These are phyloP conservation scores for Herpetomonas muscarum DNA, from an alignment of 208 protist genomes.

Conservation along the genomic window DNA sequence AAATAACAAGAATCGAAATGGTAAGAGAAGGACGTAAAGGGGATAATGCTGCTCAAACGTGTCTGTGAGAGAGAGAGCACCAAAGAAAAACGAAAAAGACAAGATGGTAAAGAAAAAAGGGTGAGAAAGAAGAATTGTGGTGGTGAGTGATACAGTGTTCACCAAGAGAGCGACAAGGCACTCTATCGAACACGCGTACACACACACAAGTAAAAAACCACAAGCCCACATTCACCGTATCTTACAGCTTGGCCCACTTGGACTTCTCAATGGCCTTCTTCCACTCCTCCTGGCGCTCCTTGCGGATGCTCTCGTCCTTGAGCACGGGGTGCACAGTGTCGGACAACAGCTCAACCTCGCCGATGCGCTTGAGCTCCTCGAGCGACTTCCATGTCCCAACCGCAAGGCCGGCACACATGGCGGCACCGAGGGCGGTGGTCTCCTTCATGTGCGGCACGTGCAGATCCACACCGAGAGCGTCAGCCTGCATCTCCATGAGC, in stretches of 20 bases:
- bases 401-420: conserved; percentile 68
- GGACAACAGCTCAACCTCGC: conserved; percentile 20
- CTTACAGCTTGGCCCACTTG: conserved; percentile 71
- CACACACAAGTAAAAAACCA: neutral
- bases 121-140: neutral
- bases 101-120: neutral
- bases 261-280: conserved; percentile 38
- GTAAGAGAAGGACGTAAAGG: too few relatives aligned
- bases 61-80: neutral
- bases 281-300: conserved; percentile 42
- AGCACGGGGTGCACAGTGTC: conserved; percentile 27
- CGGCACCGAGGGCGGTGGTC: conserved; percentile 75
- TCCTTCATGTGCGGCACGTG: conserved; percentile 62
- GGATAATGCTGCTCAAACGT: too few relatives aligned
- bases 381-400: conserved; percentile 58
- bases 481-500: conserved; percentile 95
- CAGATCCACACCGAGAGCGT: conserved; percentile 76
- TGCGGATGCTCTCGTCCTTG: conserved; percentile 19
- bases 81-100: neutral
- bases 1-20: too few relatives aligned
- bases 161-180: too few relatives aligned
- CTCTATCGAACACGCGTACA: neutral
- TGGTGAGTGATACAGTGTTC: neutral
- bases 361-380: conserved; percentile 36
- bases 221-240: neutral